Conservation (phyloP, 495 filamentous ascomycete genomes). For the Friedmanniomyces endolithicus region DNA sequence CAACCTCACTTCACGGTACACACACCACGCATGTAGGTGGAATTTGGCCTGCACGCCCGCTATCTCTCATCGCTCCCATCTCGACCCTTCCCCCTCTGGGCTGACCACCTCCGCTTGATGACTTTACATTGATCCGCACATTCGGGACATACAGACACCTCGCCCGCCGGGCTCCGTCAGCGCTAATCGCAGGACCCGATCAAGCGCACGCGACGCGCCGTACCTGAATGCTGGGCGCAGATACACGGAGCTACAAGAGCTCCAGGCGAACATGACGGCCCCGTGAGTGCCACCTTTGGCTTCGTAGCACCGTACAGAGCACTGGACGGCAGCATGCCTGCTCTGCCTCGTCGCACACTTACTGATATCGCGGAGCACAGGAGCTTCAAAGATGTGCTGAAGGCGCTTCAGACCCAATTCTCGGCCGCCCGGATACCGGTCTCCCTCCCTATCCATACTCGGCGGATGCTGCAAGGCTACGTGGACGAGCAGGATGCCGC, state of each 20-base stretch:
- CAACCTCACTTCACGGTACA: background rate
- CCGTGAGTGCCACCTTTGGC: background rate
- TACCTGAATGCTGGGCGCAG: background rate
- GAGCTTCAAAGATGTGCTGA: slow-evolving; percentile 46
- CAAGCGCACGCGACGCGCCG: background rate
- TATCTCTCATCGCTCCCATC: background rate
- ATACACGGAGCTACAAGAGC: background rate
- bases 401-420: slow-evolving; percentile 43
- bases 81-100: background rate
- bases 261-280: background rate
- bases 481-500: slow-evolving; percentile 44
- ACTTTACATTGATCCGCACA: background rate
- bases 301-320: background rate
- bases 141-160: background rate
- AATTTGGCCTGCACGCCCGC: background rate
- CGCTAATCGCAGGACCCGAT: background rate
- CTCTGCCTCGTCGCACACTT: background rate
- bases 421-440: slow-evolving; percentile 34
- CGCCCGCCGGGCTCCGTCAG: background rate
- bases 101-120: too few relatives aligned
- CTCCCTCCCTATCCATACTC: slow-evolving; percentile 51
- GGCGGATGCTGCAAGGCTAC: slow-evolving; percentile 46
- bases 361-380: slow-evolving; percentile 2
- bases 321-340: background rate
- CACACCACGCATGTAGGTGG: background rate